Base-by-base conservation (phyloP, 352 stramenopile species). In the Globisporangium abappressorium region DNA sequence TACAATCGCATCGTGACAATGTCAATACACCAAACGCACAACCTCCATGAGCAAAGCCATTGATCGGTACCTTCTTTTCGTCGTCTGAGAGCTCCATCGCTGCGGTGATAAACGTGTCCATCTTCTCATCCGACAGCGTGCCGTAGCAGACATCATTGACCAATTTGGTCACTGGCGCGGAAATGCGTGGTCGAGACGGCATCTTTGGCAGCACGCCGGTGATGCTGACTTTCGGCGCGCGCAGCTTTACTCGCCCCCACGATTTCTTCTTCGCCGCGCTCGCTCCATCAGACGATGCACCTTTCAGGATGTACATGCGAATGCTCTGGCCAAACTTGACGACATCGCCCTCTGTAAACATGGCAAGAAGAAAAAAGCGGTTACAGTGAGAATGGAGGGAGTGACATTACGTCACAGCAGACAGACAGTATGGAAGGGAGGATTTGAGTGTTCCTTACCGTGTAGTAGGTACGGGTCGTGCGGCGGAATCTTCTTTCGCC, bases 281-380 rank as follows among this genome's bases (percentile, higher is more conserved):
- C 30, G 72, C 77, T 14, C 87, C 84, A 3, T 90, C 78, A 6
- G 77, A 65, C 28, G 81, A 81, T 3, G 77, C 87, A 5, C 89
- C 89, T 57, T 94, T 94, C 20, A 96, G 61, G 20, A 92, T 83
- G 61, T 96, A 96, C 60, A 93, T 74, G 54, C 89, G 87, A 22
- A 94, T 82, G 71, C 89, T 96, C 66, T 96, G 89, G 9, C 89
- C 89, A 65, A 96, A 96, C 65, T 91, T 93, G 62, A 96, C 77
- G 9, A 91, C 76, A 60, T 96, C 89, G 67, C 87, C 87, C 43
- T 96, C 89, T 92, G 65, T 15, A 57, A 22, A 15, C 2, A 20
- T 61, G 38, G 5, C 15, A 43, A 51, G 47, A 70, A 22, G 5
- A 30, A 3, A 33, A 33, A 33, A 33, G 30, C n/a, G 30, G 26